Percentiles rank a stretch among this genome's conserved stretches.
Conservation (phyloP, 768 basidiomycete genomes). For the Tricholoma hemisulphureum region DNA sequence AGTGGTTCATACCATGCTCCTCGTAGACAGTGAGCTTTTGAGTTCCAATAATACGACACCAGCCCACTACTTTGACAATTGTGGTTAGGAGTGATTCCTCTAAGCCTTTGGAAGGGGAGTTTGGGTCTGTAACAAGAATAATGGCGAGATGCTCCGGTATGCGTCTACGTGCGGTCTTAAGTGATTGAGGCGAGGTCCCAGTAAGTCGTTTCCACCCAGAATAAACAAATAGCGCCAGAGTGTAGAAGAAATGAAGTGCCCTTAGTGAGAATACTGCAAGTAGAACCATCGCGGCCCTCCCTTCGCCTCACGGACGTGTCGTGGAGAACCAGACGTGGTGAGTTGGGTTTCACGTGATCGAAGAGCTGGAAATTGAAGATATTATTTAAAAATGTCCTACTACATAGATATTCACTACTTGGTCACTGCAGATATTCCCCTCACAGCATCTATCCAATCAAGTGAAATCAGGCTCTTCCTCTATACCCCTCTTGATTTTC, state of each 20-base stretch:
- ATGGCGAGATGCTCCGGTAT: constrained; percentile 68
- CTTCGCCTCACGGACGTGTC: too few species aligned
- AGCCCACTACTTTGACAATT: constrained; percentile 50
- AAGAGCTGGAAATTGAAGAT: too few species aligned
- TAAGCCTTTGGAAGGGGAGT: constrained; percentile 31
- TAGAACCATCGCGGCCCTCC: constrained; percentile 41
- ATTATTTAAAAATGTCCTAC: too few species aligned
- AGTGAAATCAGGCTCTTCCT: constrained; percentile 43
- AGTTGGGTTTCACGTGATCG: constrained; percentile 6
- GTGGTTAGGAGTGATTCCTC: constrained; percentile 50
- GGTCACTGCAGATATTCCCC: too few species aligned
- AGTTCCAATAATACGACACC: constrained; percentile 66
- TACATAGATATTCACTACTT: too few species aligned
- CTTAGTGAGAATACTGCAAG: constrained; percentile 48
- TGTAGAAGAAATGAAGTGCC: constrained; percentile 59
- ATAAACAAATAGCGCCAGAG: constrained; percentile 38
- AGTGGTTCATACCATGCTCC: constrained; percentile 51
- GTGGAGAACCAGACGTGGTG: not conserved
- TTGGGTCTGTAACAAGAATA: constrained; percentile 50
- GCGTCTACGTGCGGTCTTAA: constrained; percentile 52
- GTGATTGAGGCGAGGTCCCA: constrained; percentile 42
- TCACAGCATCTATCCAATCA: constrained; percentile 23
- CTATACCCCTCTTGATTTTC: constrained; percentile 82
- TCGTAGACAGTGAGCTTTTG: constrained; percentile 71
- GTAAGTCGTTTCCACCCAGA: constrained; percentile 41